Conservation (phyloP, 2,329 filamentous ascomycete species). For the Trichoderma sp. region DNA sequence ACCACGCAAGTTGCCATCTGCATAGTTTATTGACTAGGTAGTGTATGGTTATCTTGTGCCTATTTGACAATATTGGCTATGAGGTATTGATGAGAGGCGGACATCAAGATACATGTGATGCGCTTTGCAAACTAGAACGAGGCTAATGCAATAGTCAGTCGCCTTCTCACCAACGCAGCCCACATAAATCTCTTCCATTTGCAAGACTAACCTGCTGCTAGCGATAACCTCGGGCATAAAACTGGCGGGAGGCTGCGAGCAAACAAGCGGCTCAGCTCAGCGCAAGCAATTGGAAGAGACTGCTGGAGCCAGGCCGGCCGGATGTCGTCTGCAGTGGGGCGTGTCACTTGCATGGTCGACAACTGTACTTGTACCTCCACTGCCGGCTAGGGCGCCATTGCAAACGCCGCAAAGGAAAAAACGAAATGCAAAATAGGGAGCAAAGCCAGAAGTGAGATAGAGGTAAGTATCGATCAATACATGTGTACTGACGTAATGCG, state of each 20-base stretch:
- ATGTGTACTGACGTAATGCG: neutral
- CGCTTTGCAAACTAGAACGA: neutral
- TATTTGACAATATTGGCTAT: neutral
- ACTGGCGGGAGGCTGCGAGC: neutral
- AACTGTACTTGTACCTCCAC: neutral
- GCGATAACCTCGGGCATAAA: neutral
- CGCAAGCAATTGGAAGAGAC: neutral
- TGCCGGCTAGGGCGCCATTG: neutral
- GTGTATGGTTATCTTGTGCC: too few relatives aligned
- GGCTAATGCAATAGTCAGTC: neutral
- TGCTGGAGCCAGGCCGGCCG: conserved; percentile 33
- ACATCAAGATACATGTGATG: neutral
- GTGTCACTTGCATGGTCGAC: neutral
- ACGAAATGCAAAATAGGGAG: too few relatives aligned
- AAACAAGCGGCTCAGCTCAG: conserved; percentile 13
- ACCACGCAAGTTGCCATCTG: too few relatives aligned
- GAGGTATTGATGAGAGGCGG: neutral
- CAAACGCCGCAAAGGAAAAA: neutral
- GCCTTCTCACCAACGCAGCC: neutral
- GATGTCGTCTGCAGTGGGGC: conserved; percentile 39
- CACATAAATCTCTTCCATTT: neutral
- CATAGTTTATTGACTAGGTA: too few relatives aligned
- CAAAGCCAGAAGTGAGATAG: too few relatives aligned
- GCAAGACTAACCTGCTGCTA: neutral
- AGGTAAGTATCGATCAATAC: neutral